Conservation (phyloP, 108 stramenopile species). For the Conticribra guillardii region DNA sequence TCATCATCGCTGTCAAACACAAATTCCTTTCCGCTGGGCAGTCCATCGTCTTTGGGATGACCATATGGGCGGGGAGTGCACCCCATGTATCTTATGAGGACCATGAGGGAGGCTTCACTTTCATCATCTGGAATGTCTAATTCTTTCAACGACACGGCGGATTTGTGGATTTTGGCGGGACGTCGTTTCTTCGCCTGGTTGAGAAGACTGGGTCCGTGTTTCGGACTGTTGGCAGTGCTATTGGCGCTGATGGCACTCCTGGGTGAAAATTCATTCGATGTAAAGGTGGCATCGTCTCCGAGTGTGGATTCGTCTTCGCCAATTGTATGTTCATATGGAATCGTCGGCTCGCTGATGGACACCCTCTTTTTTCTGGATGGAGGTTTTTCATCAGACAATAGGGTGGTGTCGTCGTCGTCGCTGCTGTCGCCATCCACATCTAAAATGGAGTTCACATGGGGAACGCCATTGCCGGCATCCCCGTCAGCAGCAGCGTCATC, state of each 20-base stretch:
- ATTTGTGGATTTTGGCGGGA: slow-evolving; percentile 8
- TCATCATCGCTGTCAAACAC: slow-evolving; percentile 17
- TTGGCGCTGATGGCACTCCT: background rate
- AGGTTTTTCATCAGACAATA: background rate
- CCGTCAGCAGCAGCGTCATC: too few species aligned
- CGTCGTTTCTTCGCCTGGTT: slow-evolving; percentile 12
- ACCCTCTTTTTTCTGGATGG: background rate
- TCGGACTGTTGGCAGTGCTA: background rate
- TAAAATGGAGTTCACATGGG: background rate
- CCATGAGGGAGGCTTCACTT: slow-evolving; percentile 44
- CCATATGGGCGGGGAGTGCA: slow-evolving; percentile 36
- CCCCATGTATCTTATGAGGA: slow-evolving; percentile 51
- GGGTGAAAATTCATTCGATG: slow-evolving; percentile 1
- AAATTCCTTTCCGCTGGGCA: slow-evolving; percentile 20
- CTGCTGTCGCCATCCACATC: background rate
- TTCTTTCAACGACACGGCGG: background rate
- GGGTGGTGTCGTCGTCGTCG: background rate
- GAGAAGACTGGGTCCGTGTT: background rate
- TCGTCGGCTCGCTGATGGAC: background rate
- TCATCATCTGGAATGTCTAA: slow-evolving; percentile 47
- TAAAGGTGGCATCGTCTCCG: background rate
- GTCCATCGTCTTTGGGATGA: background rate
- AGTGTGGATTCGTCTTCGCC: background rate
- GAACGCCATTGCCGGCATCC: background rate
- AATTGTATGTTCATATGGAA: background rate